Evolutionary conservation across 1,284 basidiomycete genomes (phyloP), one percentile per base, ranked within the genome.

Genomic region (Cystobasidiaceae sp.): DNA sequence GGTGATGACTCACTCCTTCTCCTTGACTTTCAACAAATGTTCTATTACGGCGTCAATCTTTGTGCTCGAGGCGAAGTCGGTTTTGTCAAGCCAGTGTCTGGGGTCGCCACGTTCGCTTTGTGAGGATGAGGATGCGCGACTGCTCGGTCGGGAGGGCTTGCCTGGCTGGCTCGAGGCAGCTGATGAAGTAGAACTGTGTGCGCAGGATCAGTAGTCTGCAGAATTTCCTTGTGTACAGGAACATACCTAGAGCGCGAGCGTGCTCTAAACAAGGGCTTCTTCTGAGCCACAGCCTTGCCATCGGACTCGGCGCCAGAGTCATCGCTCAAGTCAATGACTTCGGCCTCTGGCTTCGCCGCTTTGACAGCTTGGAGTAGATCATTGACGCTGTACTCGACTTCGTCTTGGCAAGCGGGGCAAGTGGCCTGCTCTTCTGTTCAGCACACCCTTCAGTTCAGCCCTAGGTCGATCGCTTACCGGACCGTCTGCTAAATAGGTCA

Each of bases 401-500:
- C 60, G 4, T 54, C 50, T 23, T 32, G 49, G 37, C 60, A 62
- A 8, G 48, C 50, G 7, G 60, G 60, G 45, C 60, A 62, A 30
- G 44, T 32, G 19, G 60, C 60, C 60, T 62, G 6, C n/a, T 28
- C 2, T 25, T n/a, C n/a, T n/a, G n/a, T n/a, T n/a, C n/a, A n/a
- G n/a, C n/a, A n/a, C n/a, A n/a, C n/a, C n/a, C n/a, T n/a, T n/a
- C n/a, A n/a, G n/a, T n/a, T n/a, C n/a, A n/a, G n/a, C n/a, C n/a
- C n/a, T n/a, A n/a, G n/a, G n/a, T n/a, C n/a, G n/a, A n/a, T n/a
- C n/a, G n/a, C n/a, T n/a, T n/a, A n/a, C n/a, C n/a, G n/a, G n/a
- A n/a, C n/a, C n/a, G n/a, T 52, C 46, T 6, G 58, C 50, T 3
- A 62, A 30, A 13, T 85, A 86, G 11, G 83, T 82, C 7, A 88